Base-by-base conservation (phyloP, 1,139 yeast species). In the Pneumocystis canis region DNA sequence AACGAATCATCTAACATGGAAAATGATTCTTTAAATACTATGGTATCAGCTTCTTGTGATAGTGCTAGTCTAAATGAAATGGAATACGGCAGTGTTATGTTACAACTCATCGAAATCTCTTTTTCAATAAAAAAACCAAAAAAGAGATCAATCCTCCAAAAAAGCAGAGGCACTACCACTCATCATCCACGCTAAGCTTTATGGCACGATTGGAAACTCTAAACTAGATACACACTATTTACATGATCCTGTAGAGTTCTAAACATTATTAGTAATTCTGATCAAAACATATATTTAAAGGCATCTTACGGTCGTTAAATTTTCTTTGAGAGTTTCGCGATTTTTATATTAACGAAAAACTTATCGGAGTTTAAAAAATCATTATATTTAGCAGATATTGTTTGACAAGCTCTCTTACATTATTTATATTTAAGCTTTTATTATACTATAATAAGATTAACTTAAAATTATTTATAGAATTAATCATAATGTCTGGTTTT, bases 171-270 rank as follows among this genome's bases (percentile, higher is more conserved):
- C 25, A 47, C 54, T 47, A 25, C 54, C 7, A 20, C 31, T 9
- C 54, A 47, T 47, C 54, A 47, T 47, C 54, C 54, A 47, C 54
- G 54, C 25, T 47, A 47, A 47, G 54, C 54, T 47, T 47, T 47
- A 47, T 47, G 54, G 54, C 54, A 47, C 54, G 54, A 47, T 47
- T 47, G 6, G 30, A 47, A 47, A 47, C 54, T 47, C 54, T 47
- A 47, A 47, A 47, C 54, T 47, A 47, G 54, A 47, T 47, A 47
- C 30, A 25, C 11, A 47, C 54, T 47, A 47, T 47, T 47, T 47
- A 47, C 31, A 47, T 47, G 54, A 47, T 47, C 54, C 54, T 47
- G 54, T 47, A 47, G 54, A 47, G 54, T 47, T 47, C 54, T 47
- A 25, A 47, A 9, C 14, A 47, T 47, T 3, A 47, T 47, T 47